Evolutionary conservation across 2,329 filamentous ascomycete genomes (phyloP).

Genomic region (Fusarium graminum): DNA sequence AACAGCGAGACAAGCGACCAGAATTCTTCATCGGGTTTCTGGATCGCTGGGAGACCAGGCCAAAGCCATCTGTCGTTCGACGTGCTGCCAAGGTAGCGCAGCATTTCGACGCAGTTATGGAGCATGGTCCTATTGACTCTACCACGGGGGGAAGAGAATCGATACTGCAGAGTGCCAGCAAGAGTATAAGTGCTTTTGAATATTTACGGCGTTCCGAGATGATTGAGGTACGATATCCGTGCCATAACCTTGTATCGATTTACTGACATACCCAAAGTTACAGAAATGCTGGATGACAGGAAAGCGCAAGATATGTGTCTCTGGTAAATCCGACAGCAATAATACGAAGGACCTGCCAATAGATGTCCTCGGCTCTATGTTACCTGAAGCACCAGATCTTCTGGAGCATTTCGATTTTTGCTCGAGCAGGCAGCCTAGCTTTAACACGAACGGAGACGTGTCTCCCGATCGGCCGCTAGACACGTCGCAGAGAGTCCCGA

Average conservation of each 20-base stretch:
- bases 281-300: slow-evolving; percentile 33
- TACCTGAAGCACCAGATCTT: neutral
- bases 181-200: slow-evolving; percentile 36
- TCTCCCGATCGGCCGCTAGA: no score
- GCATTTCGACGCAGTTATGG: slow-evolving; percentile 39
- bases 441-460: neutral
- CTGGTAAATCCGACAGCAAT: neutral
- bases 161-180: slow-evolving; percentile 10
- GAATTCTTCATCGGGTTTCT: slow-evolving; percentile 39
- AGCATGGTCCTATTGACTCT: slow-evolving; percentile 31
- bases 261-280: slow-evolving; percentile 11
- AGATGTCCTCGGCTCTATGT: neutral
- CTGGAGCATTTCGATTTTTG: neutral
- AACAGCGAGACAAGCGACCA: slow-evolving; percentile 30
- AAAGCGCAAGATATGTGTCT: neutral
- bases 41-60: slow-evolving; percentile 27
- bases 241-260: fast-evolving
- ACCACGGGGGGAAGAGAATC: slow-evolving; percentile 9
- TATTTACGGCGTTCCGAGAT: slow-evolving; percentile 31
- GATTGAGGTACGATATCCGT: slow-evolving; percentile 16
- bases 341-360: neutral
- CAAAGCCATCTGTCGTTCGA: slow-evolving; percentile 28
- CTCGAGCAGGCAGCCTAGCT: no score
- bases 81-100: slow-evolving; percentile 39
- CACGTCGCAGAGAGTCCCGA: neutral